Conservation (phyloP, 495 filamentous ascomycete species). For the Xylaria palmicola region DNA sequence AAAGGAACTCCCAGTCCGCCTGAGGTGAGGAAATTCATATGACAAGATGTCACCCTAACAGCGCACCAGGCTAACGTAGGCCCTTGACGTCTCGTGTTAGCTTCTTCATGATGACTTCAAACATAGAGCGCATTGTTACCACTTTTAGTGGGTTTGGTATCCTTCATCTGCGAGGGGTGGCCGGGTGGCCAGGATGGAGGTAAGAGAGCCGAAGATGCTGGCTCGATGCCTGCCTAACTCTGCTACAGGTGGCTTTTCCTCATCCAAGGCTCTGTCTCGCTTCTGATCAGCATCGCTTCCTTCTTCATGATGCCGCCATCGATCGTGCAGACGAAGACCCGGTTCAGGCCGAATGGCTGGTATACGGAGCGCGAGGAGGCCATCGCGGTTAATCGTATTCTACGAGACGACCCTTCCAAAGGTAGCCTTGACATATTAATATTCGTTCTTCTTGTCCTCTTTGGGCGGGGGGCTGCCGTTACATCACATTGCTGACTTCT, state of each 20-base stretch:
- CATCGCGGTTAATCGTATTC: constrained; percentile 71
- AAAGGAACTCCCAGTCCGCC: too few relatives aligned
- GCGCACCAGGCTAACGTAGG: too few relatives aligned
- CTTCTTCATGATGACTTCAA: too few relatives aligned
- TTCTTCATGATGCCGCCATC: constrained; percentile 65
- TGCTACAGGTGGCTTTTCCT: constrained; percentile 70
- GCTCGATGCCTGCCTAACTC: too few relatives aligned
- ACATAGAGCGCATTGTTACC: constrained; percentile 33
- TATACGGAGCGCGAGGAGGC: constrained; percentile 60
- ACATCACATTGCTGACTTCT: background rate
- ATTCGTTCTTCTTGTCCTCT: background rate
- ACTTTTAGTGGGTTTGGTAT: constrained; percentile 66
- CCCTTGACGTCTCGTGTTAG: too few relatives aligned
- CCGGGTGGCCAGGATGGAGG: constrained; percentile 50
- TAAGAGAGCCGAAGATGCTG: too few relatives aligned
- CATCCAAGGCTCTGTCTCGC: constrained; percentile 48
- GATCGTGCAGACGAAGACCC: constrained; percentile 61
- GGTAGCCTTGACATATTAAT: constrained; percentile 24
- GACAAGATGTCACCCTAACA: too few relatives aligned
- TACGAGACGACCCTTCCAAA: constrained; percentile 68
- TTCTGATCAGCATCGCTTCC: constrained; percentile 56
- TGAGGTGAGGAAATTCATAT: too few relatives aligned
- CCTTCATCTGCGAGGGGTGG: constrained; percentile 56
- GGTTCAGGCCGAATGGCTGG: constrained; percentile 65
- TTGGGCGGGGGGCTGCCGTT: too few relatives aligned